Base-by-base conservation (phyloP, 257 asterid species). In the Oldenlandia corymbosa region DNA sequence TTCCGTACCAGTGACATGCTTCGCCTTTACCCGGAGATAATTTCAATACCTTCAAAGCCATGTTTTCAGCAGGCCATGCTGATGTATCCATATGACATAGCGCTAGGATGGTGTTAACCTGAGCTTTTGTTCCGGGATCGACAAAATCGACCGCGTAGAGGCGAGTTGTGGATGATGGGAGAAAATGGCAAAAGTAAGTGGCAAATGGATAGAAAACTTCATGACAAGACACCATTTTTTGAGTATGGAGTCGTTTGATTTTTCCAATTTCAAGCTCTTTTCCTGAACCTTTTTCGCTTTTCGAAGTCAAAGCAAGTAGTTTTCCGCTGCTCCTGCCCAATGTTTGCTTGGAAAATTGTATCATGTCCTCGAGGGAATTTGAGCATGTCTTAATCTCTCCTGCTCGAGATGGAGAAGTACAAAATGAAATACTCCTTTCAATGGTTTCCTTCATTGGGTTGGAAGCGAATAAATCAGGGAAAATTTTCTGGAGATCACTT, bases 201-300 rank as follows among this genome's bases (percentile, higher is more conserved):
- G 86, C 75, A 31, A 80, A 80, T 0, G 86, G 86, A 37, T 80
- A 67, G 64, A 68, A 75, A 6, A 68, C 65, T 45, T 78, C 86
- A 53, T 83, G 88, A 32, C 88, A 78, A 6, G 84, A 69, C 16
- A 78, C 82, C 0, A 73, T 52, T 41, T 54, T 75, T 18, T 65
- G 34, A 2, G 62, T 28, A n/a, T 30, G 18, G 3, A 58, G 60
- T 28, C 66, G 43, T 18, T 73, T 69, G 0, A 80, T 13, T 2
- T 58, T 66, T 12, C 37, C 66, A 14, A 75, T 43, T 56, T 23
- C 10, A 16, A 71, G 21, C 17, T 31, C 70, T 1, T 65, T 20
- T 14, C 50, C 68, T 5, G 79, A 73, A 4, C 73, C 77, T 0
- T 24, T 13, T 14, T 26, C 62, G 66, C 48, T 75, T 13, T 73